Base-by-base conservation (phyloP, 331 rosid genomes). In the Spiraea crenata region DNA sequence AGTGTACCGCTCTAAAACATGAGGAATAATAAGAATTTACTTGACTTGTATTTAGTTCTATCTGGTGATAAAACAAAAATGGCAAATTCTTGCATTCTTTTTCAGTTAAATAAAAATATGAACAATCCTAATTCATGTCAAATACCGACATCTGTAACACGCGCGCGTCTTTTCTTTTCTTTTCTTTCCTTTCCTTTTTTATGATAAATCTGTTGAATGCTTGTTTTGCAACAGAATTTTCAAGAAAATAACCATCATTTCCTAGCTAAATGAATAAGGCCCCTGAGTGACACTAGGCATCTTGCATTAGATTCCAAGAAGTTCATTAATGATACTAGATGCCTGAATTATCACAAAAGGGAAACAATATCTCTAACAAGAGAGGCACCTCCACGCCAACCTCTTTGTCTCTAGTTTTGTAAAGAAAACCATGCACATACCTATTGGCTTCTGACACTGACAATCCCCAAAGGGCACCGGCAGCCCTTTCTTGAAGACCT, bases 401-500 rank as follows among this genome's bases (percentile, higher is more conserved):
- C 20, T 35, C 19, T 39, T 38, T 60, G 54, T 20, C 63, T 41
- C 31, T 70, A 17, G 19, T 48, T 70, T 47, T 51, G 20, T 45
- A 9, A 57, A 17, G 31, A 60, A 61, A 51, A 88, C 14, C 59
- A 58, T 60, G 39, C 40, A 57, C 63, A 71, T 85, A 95, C 99
- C 99, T 95, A 71, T 95, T 95, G 77, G 95, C 89, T 88, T 95
- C 99, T 35, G 99, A 95, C 73, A 95, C 98, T 38, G 99, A 95
- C 83, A 95, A 77, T 82, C 99, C 99, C 99, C 99, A 95, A 46
- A 95, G 96, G 75, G 99, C 99, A 82, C 99, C 99, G 47, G 99
- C 99, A 64, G 99, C 99, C 82, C 99, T 88, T 85, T 95, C 99
- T 79, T 95, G 99, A 80, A 95, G 98, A 72, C 98, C 99, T 12